Base-by-base conservation (phyloP, 1,139 yeast genomes). In the Hyphopichia wangnamkhiaoensis region DNA sequence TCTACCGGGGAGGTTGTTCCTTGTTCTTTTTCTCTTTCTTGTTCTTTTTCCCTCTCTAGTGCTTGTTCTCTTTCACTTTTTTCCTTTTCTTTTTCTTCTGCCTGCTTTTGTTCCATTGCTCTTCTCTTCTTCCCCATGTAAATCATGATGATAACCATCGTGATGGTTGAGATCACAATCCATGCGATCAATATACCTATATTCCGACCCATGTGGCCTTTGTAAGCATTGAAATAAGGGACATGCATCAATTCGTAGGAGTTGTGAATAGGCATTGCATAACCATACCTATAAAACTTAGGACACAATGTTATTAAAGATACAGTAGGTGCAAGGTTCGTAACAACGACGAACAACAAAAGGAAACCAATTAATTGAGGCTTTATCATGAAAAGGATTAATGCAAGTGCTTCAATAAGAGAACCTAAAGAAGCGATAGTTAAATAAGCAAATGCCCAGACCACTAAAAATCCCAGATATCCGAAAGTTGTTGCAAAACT, bases 351-450 rank as follows among this genome's bases (percentile, higher is more conserved):
- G 35, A 67, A 58, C 39, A 76, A 54, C 41, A 77, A 47, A 60
- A 78, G 68, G 43, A 76, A 67, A 3, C 82, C 82, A 48, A 74
- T 61, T 39, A 70, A 38, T 31, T 75, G 74, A 2, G 73, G 74
- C 36, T 68, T 62, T 13, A 61, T 38, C 0, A 72, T 63, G 41
- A 71, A 64, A 12, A 68, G 52, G 14, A 71, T 40, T 37, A 75
- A 46, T 0, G 71, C 70, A 33, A 65, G 54, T 27, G 67, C 65
- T 52, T 77, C 81, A 43, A 74, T 72, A 10, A 74, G 59, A 23
- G 79, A 73, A 24, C 82, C 83, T 36, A 76, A 63, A 0, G 80
- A 74, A 1, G 76, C 61, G 69, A 76, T 73, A 8, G 71, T 58
- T 40, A 77, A 53, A 48, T 54, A 77, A 0, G 70, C 61, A 40